These are phyloP conservation scores for Pythium aristosporum DNA, from an alignment of 352 stramenopile genomes.

Conservation along the genomic window DNA sequence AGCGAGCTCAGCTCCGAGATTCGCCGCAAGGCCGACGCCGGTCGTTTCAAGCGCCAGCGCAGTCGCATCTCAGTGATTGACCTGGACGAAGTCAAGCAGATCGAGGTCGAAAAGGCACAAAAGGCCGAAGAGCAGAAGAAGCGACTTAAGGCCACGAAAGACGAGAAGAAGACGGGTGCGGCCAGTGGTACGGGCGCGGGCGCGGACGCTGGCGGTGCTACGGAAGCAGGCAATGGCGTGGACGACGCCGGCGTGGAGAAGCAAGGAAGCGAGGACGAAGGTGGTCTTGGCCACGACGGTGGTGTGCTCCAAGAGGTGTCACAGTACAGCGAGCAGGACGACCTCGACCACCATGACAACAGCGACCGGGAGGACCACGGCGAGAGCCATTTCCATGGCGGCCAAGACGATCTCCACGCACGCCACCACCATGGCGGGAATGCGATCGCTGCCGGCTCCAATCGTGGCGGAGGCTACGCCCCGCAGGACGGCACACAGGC, in stretches of 20 bases:
- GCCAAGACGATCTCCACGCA: slow-evolving; percentile 24
- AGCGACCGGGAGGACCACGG: slow-evolving; percentile 25
- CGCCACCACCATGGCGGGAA: slow-evolving; percentile 27
- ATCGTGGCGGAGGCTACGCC: slow-evolving; percentile 22
- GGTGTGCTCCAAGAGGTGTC: slow-evolving; percentile 5
- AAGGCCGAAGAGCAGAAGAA: slow-evolving; percentile 80
- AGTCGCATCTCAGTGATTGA: slow-evolving; percentile 89
- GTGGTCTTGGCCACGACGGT: not conserved
- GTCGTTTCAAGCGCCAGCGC: slow-evolving; percentile 79
- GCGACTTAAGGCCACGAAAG: slow-evolving; percentile 50
- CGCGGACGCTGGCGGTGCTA: slow-evolving; percentile 30
- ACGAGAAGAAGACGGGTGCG: slow-evolving; percentile 19
- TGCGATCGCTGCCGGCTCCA: slow-evolving; percentile 3
- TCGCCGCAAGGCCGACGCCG: slow-evolving; percentile 76
- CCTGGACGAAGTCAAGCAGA: slow-evolving; percentile 87
- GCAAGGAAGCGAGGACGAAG: slow-evolving; percentile 7
- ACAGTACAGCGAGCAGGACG: slow-evolving; percentile 22
- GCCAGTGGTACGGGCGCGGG: slow-evolving; percentile 17
- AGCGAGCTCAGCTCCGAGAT: slow-evolving; percentile 77
- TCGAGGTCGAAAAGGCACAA: slow-evolving; percentile 81
- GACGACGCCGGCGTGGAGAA: not conserved
- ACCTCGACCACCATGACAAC: slow-evolving; percentile 13
- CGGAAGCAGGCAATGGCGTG: not conserved
- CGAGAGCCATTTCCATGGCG: slow-evolving; percentile 17
- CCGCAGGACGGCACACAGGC: slow-evolving; percentile 56